Conservation (phyloP, 2,329 filamentous ascomycete genomes). For the Orbilia blumenaviensis region DNA sequence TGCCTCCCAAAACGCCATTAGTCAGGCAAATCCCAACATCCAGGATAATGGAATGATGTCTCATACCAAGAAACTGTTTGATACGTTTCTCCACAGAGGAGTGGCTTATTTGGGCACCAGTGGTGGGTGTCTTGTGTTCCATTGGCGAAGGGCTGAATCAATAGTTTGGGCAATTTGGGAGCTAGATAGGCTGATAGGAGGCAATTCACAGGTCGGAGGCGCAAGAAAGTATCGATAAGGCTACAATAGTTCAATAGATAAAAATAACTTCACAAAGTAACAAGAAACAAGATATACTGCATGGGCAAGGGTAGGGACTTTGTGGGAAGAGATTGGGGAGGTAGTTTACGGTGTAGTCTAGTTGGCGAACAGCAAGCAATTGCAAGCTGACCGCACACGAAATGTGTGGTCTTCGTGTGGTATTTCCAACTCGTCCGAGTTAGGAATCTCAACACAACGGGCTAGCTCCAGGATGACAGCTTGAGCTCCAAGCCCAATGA, state of each 20-base stretch:
- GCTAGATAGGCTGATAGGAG: background rate
- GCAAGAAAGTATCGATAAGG: background rate
- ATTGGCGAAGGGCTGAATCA: conserved; percentile 16
- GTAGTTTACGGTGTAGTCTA: background rate
- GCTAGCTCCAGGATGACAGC: background rate
- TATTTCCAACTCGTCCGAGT: conserved; percentile 2
- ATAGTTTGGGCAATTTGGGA: background rate
- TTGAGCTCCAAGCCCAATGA: background rate
- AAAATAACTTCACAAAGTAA: background rate
- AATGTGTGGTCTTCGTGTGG: background rate
- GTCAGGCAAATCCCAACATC: conserved; percentile 18
- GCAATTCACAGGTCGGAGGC: background rate
- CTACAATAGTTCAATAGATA: background rate
- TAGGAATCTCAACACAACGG: conserved; percentile 20
- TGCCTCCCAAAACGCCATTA: background rate
- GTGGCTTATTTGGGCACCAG: conserved; percentile 17
- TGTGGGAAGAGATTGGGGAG: background rate
- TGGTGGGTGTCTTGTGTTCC: conserved; percentile 24
- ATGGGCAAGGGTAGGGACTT: background rate
- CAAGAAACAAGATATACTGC: background rate
- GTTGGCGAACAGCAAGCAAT: background rate
- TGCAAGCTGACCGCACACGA: background rate
- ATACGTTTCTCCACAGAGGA: conserved; percentile 39
- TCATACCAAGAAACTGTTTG: conserved; percentile 43
- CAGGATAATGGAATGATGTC: conserved; percentile 14